These are phyloP conservation scores for Quercus aquifolioides DNA, from an alignment of 306 rosid genomes.

Conservation along the genomic window DNA sequence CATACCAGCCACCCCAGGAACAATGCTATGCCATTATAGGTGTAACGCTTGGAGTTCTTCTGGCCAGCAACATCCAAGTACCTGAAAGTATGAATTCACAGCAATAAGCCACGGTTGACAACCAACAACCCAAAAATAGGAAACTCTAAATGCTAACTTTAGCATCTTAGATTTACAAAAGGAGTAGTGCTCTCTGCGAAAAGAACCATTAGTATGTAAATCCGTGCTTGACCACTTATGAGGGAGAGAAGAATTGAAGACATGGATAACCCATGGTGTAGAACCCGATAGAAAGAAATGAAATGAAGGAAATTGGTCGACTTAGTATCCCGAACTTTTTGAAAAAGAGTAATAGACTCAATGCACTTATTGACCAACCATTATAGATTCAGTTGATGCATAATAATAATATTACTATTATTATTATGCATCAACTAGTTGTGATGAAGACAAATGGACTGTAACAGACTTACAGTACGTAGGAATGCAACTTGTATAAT, in stretches of 20 bases:
- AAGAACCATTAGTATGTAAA: conserved; percentile 87
- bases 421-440: too few relatives aligned
- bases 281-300: conserved; percentile 43
- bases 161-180: conserved; percentile 88
- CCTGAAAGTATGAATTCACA: conserved; percentile 43
- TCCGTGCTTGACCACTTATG: conserved; percentile 71
- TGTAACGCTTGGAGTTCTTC: conserved; percentile 62
- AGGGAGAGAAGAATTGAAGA: conserved; percentile 70
- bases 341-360: background rate
- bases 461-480: too few relatives aligned
- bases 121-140: conserved; percentile 15
- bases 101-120: conserved; percentile 19
- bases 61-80: conserved; percentile 71
- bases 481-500: too few relatives aligned
- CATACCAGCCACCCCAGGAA: conserved; percentile 97
- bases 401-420: background rate
- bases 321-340: background rate
- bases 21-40: conserved; percentile 70
- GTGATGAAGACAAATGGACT: too few relatives aligned
- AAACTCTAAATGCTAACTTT: conserved; percentile 20
- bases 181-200: conserved; percentile 90
- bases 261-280: conserved; percentile 83
- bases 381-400: background rate
- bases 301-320: conserved; percentile 17
- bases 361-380: background rate